Base-by-base conservation (phyloP, 352 stramenopile species). In the Albugo laibachii region DNA sequence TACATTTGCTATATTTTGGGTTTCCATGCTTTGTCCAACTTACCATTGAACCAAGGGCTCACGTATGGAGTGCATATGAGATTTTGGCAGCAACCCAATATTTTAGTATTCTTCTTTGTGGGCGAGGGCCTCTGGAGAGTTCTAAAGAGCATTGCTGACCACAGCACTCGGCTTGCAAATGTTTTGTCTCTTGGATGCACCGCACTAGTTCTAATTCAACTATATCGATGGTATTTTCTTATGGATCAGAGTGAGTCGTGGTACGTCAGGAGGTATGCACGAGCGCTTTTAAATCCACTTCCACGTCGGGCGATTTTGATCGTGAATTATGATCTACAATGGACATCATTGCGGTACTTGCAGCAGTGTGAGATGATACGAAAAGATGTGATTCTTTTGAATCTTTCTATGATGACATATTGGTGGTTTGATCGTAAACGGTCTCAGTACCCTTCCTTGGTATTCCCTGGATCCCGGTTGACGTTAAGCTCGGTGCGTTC, bases 51-150 rank as follows among this genome's bases (percentile, higher is more conserved):
- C 31, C 52, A 97, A 61, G 66, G 66, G 0, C 75, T 98, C 13
- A 69, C 96, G 14, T 97, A 88, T 49, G 93, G 85, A 1, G 83
- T 97, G 14, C 89, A 98, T 59, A 91, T 91, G 79, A 77, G 83
- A 31, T 95, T 95, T 50, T 95, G 81, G 81, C 86, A 95, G 58
- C 86, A 98, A 43, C 88, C 86, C 3, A 96, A 96, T 48, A 61
- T 97, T 12, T 27, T 97, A 1, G 59, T 78, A 1, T 97, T 95
- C 48, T 47, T 93, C 6, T 88, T 92, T 59, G 52, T 85, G 38
- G 83, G 81, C 11, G 34, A 92, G 14, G 80, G 83, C 13, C 41
- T 92, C 6, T 48, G 40, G 13, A 45, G 39, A 21, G 41, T 58
- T 24, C 58, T 31, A 2, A 38, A 55, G 8, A 12, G 36, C 19